Percentiles rank a stretch among this genome's conserved stretches.
phyloP scores from a whole-genome alignment of 495 filamentous ascomycete genomes.

The Lepraria neglecta region DNA sequence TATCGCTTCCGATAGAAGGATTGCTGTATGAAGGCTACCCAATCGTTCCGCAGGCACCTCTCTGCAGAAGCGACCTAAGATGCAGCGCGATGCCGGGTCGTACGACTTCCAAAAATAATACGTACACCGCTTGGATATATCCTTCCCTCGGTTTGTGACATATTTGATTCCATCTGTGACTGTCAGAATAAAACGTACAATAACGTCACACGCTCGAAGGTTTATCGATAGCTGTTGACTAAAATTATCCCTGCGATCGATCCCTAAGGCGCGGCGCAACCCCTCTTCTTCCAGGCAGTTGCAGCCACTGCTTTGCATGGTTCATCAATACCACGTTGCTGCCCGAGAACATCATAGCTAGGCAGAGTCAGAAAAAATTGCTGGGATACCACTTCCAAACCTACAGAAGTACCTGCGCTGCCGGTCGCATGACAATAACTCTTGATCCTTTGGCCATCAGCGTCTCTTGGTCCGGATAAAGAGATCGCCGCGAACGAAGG shows the following conservation, averaged over 20 bases:
- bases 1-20: constrained; percentile 5
- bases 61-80: background rate
- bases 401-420: constrained; percentile 3
- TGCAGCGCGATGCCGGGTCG: constrained; percentile 5
- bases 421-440: constrained; percentile 15
- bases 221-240: no score
- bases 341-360: background rate
- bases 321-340: constrained; percentile 1
- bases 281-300: constrained; percentile 9
- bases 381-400: background rate
- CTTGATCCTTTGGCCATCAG: constrained; percentile 11
- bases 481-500: background rate
- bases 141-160: background rate
- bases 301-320: constrained; percentile 9
- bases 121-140: background rate
- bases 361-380: constrained; percentile 1
- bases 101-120: constrained; percentile 2
- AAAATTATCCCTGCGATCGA: no score
- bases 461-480: constrained; percentile 12
- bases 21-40: background rate
- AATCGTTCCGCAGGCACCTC: background rate
- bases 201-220: no score
- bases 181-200: no score
- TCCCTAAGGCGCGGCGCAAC: background rate
- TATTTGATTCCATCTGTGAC: background rate